These are phyloP conservation scores for Sanghuangporus baumii DNA, from an alignment of 1,284 basidiomycete species.

Conservation along the genomic window DNA sequence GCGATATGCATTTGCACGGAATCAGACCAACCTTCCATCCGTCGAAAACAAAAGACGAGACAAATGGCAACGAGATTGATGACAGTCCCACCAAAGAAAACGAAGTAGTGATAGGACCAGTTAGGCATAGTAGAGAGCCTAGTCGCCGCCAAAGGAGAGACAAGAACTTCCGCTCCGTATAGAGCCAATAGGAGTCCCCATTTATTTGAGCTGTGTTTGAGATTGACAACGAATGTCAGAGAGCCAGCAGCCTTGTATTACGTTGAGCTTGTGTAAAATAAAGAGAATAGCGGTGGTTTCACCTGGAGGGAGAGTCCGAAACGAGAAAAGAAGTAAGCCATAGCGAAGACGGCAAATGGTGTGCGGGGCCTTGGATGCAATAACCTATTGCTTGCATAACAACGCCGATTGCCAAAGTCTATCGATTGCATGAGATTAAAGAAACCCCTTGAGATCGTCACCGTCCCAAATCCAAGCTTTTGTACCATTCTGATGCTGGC, in stretches of 20 bases:
- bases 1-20: not conserved
- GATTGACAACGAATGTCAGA: conserved; percentile 48
- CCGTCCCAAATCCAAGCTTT: conserved; percentile 56
- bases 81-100: conserved; percentile 50
- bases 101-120: conserved; percentile 60
- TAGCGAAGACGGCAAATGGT: conserved; percentile 58
- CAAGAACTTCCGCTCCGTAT: conserved; percentile 60
- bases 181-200: conserved; percentile 61
- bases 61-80: conserved; percentile 40
- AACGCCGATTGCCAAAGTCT: conserved; percentile 26
- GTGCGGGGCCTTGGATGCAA: conserved; percentile 47
- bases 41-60: conserved; percentile 45
- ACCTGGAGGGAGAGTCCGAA: conserved; percentile 55
- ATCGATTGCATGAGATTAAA: not conserved
- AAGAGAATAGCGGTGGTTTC: conserved; percentile 8
- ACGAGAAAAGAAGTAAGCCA: conserved; percentile 55
- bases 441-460: conserved; percentile 18
- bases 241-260: conserved; percentile 43
- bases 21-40: conserved; percentile 39
- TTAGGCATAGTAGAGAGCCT: conserved; percentile 49
- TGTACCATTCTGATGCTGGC: conserved; percentile 50
- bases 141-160: conserved; percentile 61
- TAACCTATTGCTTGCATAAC: conserved; percentile 39
- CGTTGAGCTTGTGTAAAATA: not conserved
- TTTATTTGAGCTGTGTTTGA: conserved; percentile 43